These are phyloP conservation scores for Parsonsia alboflavescens DNA, from an alignment of 257 asterid genomes.

Conservation along the genomic window DNA sequence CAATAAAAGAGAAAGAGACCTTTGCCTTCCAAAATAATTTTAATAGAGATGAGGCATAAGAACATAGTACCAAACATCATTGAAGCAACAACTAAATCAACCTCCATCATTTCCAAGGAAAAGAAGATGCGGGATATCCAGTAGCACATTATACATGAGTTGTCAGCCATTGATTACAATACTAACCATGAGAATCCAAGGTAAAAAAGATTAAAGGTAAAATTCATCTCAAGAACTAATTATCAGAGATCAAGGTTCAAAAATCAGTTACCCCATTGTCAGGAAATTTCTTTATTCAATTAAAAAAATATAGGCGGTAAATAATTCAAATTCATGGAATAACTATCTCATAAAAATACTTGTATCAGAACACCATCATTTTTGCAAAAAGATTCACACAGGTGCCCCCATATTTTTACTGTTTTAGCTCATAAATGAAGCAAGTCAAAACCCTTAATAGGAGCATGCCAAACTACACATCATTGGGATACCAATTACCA, in stretches of 20 bases:
- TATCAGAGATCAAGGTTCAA: neutral
- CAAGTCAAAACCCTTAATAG: neutral
- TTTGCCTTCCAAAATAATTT: neutral
- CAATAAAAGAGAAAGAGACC: neutral
- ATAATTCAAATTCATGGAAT: neutral
- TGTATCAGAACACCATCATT: neutral
- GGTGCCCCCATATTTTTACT: neutral
- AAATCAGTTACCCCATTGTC: neutral
- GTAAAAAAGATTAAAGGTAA: neutral
- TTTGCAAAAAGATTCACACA: neutral
- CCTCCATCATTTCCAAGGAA: neutral
- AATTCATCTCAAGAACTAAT: neutral
- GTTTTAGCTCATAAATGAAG: neutral
- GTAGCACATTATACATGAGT: neutral
- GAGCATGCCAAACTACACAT: neutral
- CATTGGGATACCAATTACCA: neutral
- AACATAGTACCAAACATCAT: neutral
- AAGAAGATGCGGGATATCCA: neutral
- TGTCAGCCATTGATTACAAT: neutral
- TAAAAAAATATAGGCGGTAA: too few relatives aligned
- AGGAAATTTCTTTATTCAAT: neutral
- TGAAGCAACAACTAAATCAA: neutral
- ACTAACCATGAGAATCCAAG: neutral
- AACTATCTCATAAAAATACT: neutral
- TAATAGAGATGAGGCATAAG: neutral